phyloP scores from a whole-genome alignment of 805 yeast species.

The Wickerhamomyces strasburgensis region DNA sequence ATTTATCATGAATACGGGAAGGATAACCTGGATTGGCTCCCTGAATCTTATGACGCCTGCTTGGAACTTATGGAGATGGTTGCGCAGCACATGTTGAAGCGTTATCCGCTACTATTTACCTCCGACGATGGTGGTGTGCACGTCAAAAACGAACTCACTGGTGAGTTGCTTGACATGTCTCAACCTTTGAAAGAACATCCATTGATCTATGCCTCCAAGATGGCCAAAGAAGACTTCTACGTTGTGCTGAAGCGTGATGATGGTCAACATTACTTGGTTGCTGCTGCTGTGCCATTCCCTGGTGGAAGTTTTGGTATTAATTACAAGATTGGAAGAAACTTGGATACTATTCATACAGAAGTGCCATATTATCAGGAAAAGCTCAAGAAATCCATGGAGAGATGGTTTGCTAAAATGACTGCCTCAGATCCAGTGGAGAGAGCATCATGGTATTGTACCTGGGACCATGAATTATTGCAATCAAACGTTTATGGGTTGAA shows the following conservation, averaged over 20 bases:
- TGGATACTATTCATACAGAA: conserved; percentile 60
- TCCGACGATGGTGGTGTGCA: conserved; percentile 44
- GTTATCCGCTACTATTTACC: conserved; percentile 63
- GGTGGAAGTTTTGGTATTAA: conserved; percentile 69
- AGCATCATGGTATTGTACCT: conserved; percentile 69
- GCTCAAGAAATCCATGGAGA: conserved; percentile 64
- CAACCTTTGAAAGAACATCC: conserved; percentile 61
- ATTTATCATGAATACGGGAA: conserved; percentile 54
- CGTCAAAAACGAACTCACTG: conserved; percentile 55
- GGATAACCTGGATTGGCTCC: conserved; percentile 60
- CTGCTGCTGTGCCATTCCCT: conserved; percentile 76
- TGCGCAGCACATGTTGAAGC: conserved; percentile 49
- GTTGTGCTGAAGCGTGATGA: conserved; percentile 51
- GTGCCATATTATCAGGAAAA: conserved; percentile 70
- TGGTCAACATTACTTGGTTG: conserved; percentile 58
- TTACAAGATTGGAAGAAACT: conserved; percentile 52
- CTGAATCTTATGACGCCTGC: conserved; percentile 58
- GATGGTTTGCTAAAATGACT: conserved; percentile 62
- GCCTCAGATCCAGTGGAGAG: conserved; percentile 63
- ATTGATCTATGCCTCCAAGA: conserved; percentile 52
- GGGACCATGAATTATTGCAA: conserved; percentile 61
- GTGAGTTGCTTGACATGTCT: conserved; percentile 56
- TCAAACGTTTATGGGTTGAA: conserved; percentile 50
- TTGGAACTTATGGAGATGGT: conserved; percentile 61
- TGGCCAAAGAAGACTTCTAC: conserved; percentile 76